A percentile compares a stretch with the other conserved stretches of the same genome.
Conservation (phyloP, 2,329 filamentous ascomycete genomes). For the Colletotrichum orchidophilum region DNA sequence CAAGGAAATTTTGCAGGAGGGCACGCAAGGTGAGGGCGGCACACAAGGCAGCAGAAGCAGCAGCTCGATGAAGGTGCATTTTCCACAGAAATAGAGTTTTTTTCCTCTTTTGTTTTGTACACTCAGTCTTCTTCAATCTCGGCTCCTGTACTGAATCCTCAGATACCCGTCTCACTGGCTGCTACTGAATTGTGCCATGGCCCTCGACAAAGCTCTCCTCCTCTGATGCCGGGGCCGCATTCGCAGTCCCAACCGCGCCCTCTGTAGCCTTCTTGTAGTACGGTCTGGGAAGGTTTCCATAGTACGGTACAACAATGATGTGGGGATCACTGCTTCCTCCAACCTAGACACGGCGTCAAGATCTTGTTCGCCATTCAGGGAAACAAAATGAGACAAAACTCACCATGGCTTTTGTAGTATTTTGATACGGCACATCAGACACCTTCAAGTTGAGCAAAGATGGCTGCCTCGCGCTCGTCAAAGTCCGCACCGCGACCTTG, state of each 20-base stretch:
- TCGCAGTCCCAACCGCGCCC: background rate
- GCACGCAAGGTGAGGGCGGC: background rate
- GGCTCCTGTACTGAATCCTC: background rate
- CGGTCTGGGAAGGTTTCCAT: slow-evolving; percentile 10
- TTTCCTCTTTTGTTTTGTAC: no score
- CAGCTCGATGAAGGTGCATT: background rate
- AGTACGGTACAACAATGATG: slow-evolving; percentile 11
- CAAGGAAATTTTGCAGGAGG: background rate
- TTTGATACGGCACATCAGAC: slow-evolving; percentile 16
- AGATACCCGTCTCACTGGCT: background rate
- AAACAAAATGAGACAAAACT: background rate
- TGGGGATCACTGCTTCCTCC: slow-evolving; percentile 9
- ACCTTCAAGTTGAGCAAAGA: slow-evolving; percentile 10
- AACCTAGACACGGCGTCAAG: background rate
- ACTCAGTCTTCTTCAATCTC: background rate
- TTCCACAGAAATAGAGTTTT: background rate
- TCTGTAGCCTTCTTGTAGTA: background rate
- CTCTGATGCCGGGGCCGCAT: background rate
- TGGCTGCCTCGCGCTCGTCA: background rate
- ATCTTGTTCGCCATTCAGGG: no score
- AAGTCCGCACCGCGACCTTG: background rate
- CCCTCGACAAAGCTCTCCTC: background rate
- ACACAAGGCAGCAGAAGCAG: background rate
- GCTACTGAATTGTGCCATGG: background rate
- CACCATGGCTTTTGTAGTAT: slow-evolving; percentile 12